Percentiles rank a stretch among this genome's conserved stretches.
These are phyloP conservation scores for Colletotrichum sojae DNA, from an alignment of 2,329 filamentous ascomycete genomes.

Conservation along the genomic window DNA sequence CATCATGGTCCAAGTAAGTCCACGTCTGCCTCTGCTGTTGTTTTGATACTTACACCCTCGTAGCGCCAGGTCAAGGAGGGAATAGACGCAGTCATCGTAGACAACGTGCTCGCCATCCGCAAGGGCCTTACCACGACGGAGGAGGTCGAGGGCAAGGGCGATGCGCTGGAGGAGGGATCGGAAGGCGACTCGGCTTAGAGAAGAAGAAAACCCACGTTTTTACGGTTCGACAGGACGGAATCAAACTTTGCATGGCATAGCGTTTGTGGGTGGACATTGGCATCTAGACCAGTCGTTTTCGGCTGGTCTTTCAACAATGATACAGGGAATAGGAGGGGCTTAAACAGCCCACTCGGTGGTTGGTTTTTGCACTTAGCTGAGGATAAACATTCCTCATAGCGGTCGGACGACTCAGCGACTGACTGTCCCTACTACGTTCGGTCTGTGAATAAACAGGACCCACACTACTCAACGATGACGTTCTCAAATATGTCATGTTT, in stretches of 20 bases:
- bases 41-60: slow-evolving; percentile 38
- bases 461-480: too few species aligned
- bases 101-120: slow-evolving; percentile 92
- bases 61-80: slow-evolving; percentile 93
- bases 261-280: slow-evolving; percentile 15
- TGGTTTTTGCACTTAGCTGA: background rate
- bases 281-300: background rate
- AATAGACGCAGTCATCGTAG: slow-evolving; percentile 98
- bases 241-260: slow-evolving; percentile 33
- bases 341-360: background rate
- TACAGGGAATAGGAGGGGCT: background rate
- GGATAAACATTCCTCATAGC: too few species aligned
- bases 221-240: slow-evolving; percentile 35
- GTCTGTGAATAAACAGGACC: too few species aligned
- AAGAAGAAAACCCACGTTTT: background rate
- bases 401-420: too few species aligned
- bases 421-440: too few species aligned
- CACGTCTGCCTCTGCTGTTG: background rate
- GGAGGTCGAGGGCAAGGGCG: slow-evolving; percentile 40
- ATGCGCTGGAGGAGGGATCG: slow-evolving; percentile 40
- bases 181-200: slow-evolving; percentile 31
- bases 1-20: slow-evolving; percentile 83
- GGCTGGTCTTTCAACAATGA: slow-evolving; percentile 30
- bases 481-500: slow-evolving; percentile 22
- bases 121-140: slow-evolving; percentile 81